These are phyloP conservation scores for Trichomonas gallinae DNA, from an alignment of 208 protist genomes.

Conservation along the genomic window DNA sequence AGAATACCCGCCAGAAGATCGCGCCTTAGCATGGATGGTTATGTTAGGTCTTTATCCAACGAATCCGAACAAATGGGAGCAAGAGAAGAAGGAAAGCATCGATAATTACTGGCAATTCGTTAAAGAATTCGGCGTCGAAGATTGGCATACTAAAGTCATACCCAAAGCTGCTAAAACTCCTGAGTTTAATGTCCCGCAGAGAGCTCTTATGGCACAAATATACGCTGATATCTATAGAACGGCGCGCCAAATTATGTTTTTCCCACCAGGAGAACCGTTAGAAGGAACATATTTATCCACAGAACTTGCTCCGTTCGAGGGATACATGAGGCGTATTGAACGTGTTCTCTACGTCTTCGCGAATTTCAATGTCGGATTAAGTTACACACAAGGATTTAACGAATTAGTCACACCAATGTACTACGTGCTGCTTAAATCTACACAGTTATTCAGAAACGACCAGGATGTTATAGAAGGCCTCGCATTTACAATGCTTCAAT, in stretches of 20 bases:
- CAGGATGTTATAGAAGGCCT: not conserved
- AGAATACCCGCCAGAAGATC: not conserved
- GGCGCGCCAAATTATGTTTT: not conserved
- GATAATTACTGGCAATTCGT: slow-evolving; percentile 1
- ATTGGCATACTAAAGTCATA: not conserved
- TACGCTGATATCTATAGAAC: not conserved
- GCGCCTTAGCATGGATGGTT: not conserved
- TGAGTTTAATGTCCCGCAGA: not conserved
- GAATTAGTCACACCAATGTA: not conserved
- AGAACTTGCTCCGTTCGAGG: not conserved
- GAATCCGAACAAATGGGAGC: not conserved
- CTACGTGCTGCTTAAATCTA: not conserved
- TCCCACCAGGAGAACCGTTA: not conserved
- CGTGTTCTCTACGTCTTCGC: not conserved
- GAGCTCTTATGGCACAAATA: not conserved
- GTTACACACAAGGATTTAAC: slow-evolving; percentile 9
- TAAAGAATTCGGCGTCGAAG: not conserved
- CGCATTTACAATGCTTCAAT: not conserved
- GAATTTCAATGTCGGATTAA: not conserved
- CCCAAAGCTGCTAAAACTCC: not conserved
- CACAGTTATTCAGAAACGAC: not conserved
- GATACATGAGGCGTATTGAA: not conserved
- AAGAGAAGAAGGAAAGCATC: not conserved
- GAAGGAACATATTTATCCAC: not conserved
- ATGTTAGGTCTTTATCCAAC: not conserved